Conservation (phyloP, 768 basidiomycete genomes). For the Galerina sulciceps region DNA sequence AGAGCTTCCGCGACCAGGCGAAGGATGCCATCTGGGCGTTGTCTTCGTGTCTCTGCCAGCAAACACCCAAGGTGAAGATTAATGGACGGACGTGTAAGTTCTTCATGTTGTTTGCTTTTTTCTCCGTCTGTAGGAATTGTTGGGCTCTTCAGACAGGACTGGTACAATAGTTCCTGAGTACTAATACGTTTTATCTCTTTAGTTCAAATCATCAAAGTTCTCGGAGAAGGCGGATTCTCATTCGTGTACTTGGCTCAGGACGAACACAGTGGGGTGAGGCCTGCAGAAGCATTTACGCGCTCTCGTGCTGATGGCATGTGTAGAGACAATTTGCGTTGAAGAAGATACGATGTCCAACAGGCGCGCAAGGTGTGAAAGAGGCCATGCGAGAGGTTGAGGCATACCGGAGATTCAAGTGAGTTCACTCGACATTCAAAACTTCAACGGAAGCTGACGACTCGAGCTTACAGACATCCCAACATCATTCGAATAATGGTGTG, state of each 20-base stretch:
- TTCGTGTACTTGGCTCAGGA: slow-evolving; percentile 91
- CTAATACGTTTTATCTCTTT: neutral
- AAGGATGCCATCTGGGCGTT: slow-evolving; percentile 86
- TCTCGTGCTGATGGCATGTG: neutral
- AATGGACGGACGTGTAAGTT: slow-evolving; percentile 91
- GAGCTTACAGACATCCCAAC: slow-evolving; percentile 77
- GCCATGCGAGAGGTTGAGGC: slow-evolving; percentile 92
- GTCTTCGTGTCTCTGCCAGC: slow-evolving; percentile 80
- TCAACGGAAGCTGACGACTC: slow-evolving; percentile 2
- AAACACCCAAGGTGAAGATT: slow-evolving; percentile 89
- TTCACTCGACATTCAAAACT: slow-evolving; percentile 7
- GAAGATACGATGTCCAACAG: slow-evolving; percentile 93
- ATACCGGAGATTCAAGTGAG: slow-evolving; percentile 91
- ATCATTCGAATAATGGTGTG: slow-evolving; percentile 91
- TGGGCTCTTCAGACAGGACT: too few species aligned
- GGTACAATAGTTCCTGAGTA: too few species aligned
- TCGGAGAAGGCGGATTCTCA: slow-evolving; percentile 96
- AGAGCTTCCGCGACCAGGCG: slow-evolving; percentile 69
- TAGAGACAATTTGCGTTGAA: slow-evolving; percentile 94
- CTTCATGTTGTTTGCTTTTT: neutral
- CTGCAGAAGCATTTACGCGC: neutral
- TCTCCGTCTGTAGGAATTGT: neutral
- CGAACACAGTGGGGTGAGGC: slow-evolving; percentile 78
- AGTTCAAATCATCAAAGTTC: slow-evolving; percentile 90
- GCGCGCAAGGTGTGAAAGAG: slow-evolving; percentile 85